Conservation (phyloP, 2,329 filamentous ascomycete species). For the Calycina marina region DNA sequence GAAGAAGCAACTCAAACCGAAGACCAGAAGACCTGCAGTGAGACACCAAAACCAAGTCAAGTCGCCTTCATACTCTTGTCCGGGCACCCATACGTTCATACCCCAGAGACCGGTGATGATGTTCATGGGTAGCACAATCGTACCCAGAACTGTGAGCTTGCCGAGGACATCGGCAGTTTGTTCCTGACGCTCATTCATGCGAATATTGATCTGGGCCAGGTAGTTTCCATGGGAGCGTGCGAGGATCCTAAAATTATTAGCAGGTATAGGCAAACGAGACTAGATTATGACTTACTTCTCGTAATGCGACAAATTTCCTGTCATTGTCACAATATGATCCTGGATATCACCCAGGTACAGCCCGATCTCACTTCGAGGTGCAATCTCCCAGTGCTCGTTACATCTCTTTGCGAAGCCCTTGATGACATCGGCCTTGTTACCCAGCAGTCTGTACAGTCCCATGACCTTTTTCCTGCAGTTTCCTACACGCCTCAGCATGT, state of each 20-base stretch:
- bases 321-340: conserved; percentile 99
- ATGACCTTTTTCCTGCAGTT: conserved; percentile 96
- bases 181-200: conserved; percentile 96
- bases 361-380: conserved; percentile 90
- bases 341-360: conserved; percentile 96
- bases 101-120: conserved; percentile 98
- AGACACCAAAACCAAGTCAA: conserved; percentile 62
- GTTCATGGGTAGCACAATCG: conserved; percentile 96
- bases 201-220: conserved; percentile 97
- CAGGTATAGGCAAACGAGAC: conserved; percentile 5
- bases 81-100: conserved; percentile 96
- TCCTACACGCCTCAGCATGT: conserved; percentile 86
- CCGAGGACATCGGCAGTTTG: conserved; percentile 90
- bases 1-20: conserved; percentile 59
- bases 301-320: conserved; percentile 85
- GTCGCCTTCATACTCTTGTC: conserved; percentile 66
- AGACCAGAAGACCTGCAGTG: conserved; percentile 61
- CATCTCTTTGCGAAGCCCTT: conserved; percentile 97
- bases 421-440: conserved; percentile 97
- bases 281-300: conserved; percentile 55
- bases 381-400: conserved; percentile 96
- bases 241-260: conserved; percentile 47
- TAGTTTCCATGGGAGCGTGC: conserved; percentile 91
- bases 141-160: conserved; percentile 88
- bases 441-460: conserved; percentile 80